Conservation (phyloP, 805 yeast species). For the Kodamaea kaohsiungensis region DNA sequence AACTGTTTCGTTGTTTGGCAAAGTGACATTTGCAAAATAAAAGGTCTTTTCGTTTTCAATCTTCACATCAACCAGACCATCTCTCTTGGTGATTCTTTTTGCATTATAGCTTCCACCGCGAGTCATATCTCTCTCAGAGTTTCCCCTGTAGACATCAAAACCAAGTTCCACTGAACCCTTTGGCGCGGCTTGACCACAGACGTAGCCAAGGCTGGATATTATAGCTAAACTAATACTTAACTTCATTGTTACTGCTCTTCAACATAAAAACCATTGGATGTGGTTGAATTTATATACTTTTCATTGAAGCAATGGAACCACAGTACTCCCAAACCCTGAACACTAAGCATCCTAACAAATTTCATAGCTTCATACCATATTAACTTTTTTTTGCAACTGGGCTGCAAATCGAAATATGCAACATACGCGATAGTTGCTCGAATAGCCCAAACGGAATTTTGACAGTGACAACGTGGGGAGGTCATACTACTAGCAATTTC, state of each 20-base stretch:
- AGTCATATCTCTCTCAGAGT: constrained; percentile 5
- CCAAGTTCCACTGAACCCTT: constrained; percentile 13
- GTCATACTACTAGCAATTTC: no score
- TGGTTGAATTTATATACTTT: no score
- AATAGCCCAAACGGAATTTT: no score
- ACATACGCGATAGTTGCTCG: no score
- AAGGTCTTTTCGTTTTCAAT: constrained; percentile 28
- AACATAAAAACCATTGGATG: no score
- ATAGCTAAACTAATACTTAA: background rate
- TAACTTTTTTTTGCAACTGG: no score
- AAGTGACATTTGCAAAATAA: constrained; percentile 21
- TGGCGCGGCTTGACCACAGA: background rate
- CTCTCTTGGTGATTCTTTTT: constrained; percentile 12
- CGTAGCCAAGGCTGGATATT: background rate
- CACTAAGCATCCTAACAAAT: no score
- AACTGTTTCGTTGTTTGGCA: background rate
- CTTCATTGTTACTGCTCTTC: background rate
- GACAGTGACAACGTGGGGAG: no score
- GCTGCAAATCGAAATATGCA: no score
- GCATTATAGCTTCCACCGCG: constrained; percentile 10
- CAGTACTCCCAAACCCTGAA: no score
- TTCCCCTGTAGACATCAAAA: constrained; percentile 22
- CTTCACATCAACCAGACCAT: constrained; percentile 18
- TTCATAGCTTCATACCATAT: no score
- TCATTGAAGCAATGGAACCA: no score